Base-by-base conservation (phyloP, 306 rosid genomes). In the Adenanthera pavonina region DNA sequence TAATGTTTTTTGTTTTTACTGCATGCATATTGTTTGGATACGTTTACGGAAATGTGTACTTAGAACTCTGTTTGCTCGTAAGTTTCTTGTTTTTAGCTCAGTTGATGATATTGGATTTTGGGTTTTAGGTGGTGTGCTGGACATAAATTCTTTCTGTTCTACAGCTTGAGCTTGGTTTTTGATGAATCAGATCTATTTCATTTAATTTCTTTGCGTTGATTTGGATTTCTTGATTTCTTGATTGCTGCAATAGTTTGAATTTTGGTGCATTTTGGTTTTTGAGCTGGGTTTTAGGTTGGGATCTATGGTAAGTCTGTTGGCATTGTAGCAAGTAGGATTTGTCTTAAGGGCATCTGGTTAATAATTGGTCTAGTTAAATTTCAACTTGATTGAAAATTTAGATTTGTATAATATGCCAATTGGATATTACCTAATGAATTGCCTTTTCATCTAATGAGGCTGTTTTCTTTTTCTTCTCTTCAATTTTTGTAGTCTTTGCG, bases 171-270 rank as follows among this genome's bases (percentile, higher is more conserved):
- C 80, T 85, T 57, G 81, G 74, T 78, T 83, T 82, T 43, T 84
- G 71, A 52, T 81, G 78, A 89, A 80, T 85, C 97, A 88, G 99
- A 93, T 96, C 95, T 96, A 77, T 74, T 64, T 74, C 49, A 33
- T 84, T 62, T 81, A 62, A 60, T 87, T 87, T 76, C 64, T 66
- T 61, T 83, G 1, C 82, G 64, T 82, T 78, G 47, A 80, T 82
- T 82, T 46, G 30, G 30, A 25, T 25, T 25, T 25, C 30, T 78
- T 82, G 81, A 87, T 80, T 90, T 86, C 78, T 87, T 38, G 76
- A 77, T 82, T 74, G 62, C 77, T 57, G 69, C 59, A 40, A 78
- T 82, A 57, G 77, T 65, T 82, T 72, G 44, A 86, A 75, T 77
- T 80, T 2, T 4, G 47, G 71, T 46, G 72, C 82, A 69, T 78